Evolutionary conservation across 1,284 basidiomycete species (phyloP).

Genomic region (Mrakiaceae sp.): DNA sequence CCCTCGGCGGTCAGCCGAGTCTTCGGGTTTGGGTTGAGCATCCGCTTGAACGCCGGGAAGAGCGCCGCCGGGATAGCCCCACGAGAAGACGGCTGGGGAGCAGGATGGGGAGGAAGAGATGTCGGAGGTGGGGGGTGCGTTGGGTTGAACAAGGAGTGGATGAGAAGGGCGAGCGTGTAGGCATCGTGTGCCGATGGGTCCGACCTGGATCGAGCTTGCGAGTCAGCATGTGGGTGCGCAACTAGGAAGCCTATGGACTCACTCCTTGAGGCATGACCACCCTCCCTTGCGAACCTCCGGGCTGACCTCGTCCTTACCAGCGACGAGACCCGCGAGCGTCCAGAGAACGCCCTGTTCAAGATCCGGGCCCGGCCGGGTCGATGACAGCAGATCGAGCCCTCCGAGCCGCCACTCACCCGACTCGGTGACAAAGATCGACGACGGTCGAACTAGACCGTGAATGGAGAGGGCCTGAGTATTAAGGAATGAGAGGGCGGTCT

Average conservation of each 20-base stretch:
- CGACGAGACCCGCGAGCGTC: slow-evolving; percentile 59
- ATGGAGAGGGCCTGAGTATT: slow-evolving; percentile 76
- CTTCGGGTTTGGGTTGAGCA: slow-evolving; percentile 78
- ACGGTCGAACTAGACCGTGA: slow-evolving; percentile 69
- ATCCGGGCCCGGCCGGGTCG: slow-evolving; percentile 23
- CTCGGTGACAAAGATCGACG: slow-evolving; percentile 64
- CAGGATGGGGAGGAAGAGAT: slow-evolving; percentile 54
- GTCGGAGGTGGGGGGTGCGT: slow-evolving; percentile 54
- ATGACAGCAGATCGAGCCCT: slow-evolving; percentile 78
- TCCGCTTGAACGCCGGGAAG: slow-evolving; percentile 72
- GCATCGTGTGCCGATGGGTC: slow-evolving; percentile 64
- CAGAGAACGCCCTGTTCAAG: slow-evolving; percentile 37
- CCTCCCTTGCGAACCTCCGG: slow-evolving; percentile 89
- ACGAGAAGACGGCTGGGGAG: slow-evolving; percentile 57
- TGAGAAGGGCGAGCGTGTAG: slow-evolving; percentile 73
- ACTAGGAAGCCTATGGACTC: slow-evolving; percentile 24
- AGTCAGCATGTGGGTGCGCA: background rate
- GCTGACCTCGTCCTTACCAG: slow-evolving; percentile 44
- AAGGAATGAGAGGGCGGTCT: slow-evolving; percentile 84
- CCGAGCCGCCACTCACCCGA: slow-evolving; percentile 95
- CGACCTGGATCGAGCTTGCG: slow-evolving; percentile 38
- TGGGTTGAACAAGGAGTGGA: slow-evolving; percentile 78
- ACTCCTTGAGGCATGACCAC: slow-evolving; percentile 77
- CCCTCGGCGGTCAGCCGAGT: slow-evolving; percentile 60
- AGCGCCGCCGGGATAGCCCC: slow-evolving; percentile 66